Percentiles rank a stretch among this genome's conserved stretches.
These are phyloP conservation scores for Trichosporon sp. DNA, from an alignment of 1,284 basidiomycete genomes.

Conservation along the genomic window DNA sequence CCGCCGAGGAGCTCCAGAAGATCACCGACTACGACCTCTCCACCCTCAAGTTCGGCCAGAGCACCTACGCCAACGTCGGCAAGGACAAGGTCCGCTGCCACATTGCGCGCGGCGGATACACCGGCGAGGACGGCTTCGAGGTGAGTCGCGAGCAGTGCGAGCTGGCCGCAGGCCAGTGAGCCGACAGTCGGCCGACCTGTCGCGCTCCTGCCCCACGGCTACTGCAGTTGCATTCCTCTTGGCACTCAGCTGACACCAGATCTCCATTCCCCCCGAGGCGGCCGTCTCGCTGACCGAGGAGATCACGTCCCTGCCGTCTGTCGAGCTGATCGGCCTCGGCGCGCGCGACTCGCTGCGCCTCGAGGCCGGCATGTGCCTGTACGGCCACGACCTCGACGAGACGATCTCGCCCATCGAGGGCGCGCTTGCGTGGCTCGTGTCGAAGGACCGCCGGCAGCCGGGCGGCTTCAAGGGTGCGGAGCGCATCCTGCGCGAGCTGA, in stretches of 20 bases:
- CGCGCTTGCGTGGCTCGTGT: constrained; percentile 86
- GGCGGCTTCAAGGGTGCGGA: constrained; percentile 76
- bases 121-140: constrained; percentile 98
- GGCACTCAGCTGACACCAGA: constrained; percentile 52
- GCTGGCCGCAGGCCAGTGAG: not conserved
- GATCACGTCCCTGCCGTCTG: constrained; percentile 60
- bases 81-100: constrained; percentile 66
- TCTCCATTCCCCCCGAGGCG: constrained; percentile 78
- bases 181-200: no score
- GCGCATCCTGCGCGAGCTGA: constrained; percentile 71
- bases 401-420: constrained; percentile 82
- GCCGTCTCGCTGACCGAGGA: constrained; percentile 68
- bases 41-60: constrained; percentile 71
- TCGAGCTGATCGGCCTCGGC: constrained; percentile 84
- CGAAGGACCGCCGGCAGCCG: constrained; percentile 70
- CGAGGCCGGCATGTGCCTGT: constrained; percentile 97
- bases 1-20: constrained; percentile 69
- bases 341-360: constrained; percentile 88
- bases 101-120: constrained; percentile 94
- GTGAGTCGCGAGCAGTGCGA: constrained; percentile 50
- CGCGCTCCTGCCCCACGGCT: no score
- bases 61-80: constrained; percentile 67
- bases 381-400: constrained; percentile 91
- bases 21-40: constrained; percentile 66
- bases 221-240: no score